Evolutionary conservation across 352 stramenopile genomes (phyloP).

Genomic region (Globisporangium uncinulatum): DNA sequence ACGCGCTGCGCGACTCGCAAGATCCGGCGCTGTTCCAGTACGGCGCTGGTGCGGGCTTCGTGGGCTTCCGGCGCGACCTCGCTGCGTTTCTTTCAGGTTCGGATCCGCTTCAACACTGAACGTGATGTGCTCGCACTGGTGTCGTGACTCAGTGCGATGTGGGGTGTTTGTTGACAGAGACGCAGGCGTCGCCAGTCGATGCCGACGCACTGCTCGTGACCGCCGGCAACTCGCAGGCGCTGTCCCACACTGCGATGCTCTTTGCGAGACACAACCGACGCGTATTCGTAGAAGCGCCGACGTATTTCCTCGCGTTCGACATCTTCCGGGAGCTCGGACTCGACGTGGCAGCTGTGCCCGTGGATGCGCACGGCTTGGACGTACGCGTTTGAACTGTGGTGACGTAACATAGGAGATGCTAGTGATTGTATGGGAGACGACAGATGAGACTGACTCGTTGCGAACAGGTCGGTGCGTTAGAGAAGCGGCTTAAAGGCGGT

Average conservation of each 20-base stretch:
- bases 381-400: slow-evolving; percentile 25
- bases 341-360: slow-evolving; percentile 65
- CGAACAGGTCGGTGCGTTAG: slow-evolving; percentile 55
- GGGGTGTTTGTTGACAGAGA: slow-evolving; percentile 2
- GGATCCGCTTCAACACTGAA: no score
- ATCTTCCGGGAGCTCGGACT: slow-evolving; percentile 91
- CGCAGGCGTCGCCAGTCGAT: slow-evolving; percentile 28
- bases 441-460: neutral
- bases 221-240: slow-evolving; percentile 86
- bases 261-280: slow-evolving; percentile 75
- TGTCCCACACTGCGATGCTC: slow-evolving; percentile 82
- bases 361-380: slow-evolving; percentile 67
- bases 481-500: slow-evolving; percentile 47
- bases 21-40: slow-evolving; percentile 74
- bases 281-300: slow-evolving; percentile 89
- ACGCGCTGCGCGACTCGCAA: slow-evolving; percentile 42
- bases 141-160: no score
- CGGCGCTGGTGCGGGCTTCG: slow-evolving; percentile 59
- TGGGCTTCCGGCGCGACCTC: slow-evolving; percentile 61
- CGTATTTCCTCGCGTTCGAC: slow-evolving; percentile 89
- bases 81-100: slow-evolving; percentile 48
- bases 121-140: no score
- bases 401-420: neutral
- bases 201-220: slow-evolving; percentile 79
- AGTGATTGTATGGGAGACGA: neutral